These are phyloP conservation scores for Neofusicoccum umdonicola DNA, from an alignment of 2,329 filamentous ascomycete genomes.

Conservation along the genomic window DNA sequence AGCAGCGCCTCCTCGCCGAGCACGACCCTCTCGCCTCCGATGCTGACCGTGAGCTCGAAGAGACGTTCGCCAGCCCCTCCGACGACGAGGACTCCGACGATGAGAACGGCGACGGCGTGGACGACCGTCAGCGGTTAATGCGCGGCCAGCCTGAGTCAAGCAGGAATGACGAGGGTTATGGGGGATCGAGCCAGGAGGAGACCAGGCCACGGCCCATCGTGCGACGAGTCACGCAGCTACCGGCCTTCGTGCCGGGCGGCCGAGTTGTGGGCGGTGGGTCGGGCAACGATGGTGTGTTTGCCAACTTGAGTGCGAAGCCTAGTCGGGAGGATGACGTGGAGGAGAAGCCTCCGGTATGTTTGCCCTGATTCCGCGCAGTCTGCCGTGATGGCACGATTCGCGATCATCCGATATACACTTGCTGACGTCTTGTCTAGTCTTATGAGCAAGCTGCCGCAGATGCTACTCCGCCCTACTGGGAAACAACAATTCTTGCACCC, in stretches of 20 bases:
- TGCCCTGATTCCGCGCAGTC: neutral
- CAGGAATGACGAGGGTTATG: conserved; percentile 15
- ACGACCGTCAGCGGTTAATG: conserved; percentile 85
- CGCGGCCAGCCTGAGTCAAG: conserved; percentile 54
- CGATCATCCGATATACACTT: neutral
- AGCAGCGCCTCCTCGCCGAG: conserved; percentile 53
- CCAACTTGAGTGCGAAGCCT: conserved; percentile 88
- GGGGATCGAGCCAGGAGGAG: conserved; percentile 18
- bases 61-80: conserved; percentile 72
- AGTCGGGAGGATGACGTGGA: conserved; percentile 79
- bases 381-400: conserved; percentile 10
- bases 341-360: conserved; percentile 85
- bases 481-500: conserved; percentile 94
- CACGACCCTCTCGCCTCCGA: conserved; percentile 51
- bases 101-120: conserved; percentile 66
- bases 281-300: conserved; percentile 93
- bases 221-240: conserved; percentile 54
- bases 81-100: conserved; percentile 66
- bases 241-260: conserved; percentile 47
- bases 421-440: conserved; percentile 59
- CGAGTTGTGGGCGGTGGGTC: conserved; percentile 66
- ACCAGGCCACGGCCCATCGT: conserved; percentile 38
- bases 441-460: conserved; percentile 98
- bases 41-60: conserved; percentile 79
- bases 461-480: conserved; percentile 96